These are phyloP conservation scores for Schizosaccharomyces cryophilus DNA, from an alignment of 805 yeast genomes.

Conservation along the genomic window DNA sequence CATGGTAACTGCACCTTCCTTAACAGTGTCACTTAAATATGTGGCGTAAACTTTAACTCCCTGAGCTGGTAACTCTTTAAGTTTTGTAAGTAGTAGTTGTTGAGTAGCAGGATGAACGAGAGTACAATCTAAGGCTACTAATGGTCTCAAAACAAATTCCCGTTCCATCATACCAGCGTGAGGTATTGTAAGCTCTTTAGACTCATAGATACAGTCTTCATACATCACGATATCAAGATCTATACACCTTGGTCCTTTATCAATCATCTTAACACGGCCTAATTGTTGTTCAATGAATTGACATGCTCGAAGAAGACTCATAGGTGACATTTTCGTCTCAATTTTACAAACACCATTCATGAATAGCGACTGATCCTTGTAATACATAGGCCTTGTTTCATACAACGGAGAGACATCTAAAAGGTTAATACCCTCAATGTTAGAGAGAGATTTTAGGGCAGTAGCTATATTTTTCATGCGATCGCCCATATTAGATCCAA, in stretches of 20 bases:
- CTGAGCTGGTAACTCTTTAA: not conserved
- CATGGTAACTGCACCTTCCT: constrained; percentile 28
- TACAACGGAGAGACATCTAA: constrained; percentile 51
- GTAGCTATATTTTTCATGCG: constrained; percentile 32
- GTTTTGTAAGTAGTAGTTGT: constrained; percentile 29
- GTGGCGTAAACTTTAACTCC: not conserved
- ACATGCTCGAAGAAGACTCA: constrained; percentile 30
- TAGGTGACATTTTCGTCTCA: constrained; percentile 38
- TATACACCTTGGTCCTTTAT: constrained; percentile 78
- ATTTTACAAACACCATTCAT: constrained; percentile 60
- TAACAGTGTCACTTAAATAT: too few relatives aligned
- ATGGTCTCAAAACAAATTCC: constrained; percentile 70
- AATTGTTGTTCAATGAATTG: constrained; percentile 54
- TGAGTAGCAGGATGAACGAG: constrained; percentile 29
- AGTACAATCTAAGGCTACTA: constrained; percentile 56
- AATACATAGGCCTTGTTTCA: constrained; percentile 83
- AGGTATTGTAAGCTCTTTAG: constrained; percentile 39
- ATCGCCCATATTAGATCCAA: constrained; percentile 74
- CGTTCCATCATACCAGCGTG: constrained; percentile 76
- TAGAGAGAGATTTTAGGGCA: constrained; percentile 26
- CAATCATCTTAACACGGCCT: constrained; percentile 48
- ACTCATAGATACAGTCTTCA: constrained; percentile 16
- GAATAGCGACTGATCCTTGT: constrained; percentile 53
- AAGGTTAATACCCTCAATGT: constrained; percentile 22
- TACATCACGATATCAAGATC: constrained; percentile 72